A percentile compares a stretch with the other conserved stretches of the same genome.
These are phyloP conservation scores for Angomonas ambiguus DNA, from an alignment of 208 protist species.

Conservation along the genomic window DNA sequence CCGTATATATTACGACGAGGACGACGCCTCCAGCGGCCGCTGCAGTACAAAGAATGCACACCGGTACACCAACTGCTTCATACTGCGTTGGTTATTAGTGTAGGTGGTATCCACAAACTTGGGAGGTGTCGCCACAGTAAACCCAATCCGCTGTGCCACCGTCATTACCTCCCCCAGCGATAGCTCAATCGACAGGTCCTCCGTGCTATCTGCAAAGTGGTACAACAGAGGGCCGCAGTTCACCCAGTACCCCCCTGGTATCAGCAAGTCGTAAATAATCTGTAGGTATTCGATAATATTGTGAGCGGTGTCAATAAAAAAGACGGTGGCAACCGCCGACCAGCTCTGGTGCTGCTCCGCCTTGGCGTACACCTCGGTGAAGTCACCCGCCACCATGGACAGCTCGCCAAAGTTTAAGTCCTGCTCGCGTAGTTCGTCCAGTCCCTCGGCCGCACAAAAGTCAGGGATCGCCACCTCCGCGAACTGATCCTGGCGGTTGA, in stretches of 20 bases:
- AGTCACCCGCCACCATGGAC: slow-evolving; percentile 97
- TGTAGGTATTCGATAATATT: slow-evolving; percentile 96
- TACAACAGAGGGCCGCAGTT: slow-evolving; percentile 96
- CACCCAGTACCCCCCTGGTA: slow-evolving; percentile 93
- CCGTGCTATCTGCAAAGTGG: slow-evolving; percentile 90
- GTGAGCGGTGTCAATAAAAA: slow-evolving; percentile 97
- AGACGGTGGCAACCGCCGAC: slow-evolving; percentile 93
- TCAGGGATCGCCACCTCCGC: slow-evolving; percentile 89
- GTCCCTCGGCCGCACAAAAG: slow-evolving; percentile 73
- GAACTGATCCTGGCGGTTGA: slow-evolving; percentile 86
- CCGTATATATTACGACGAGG: slow-evolving; percentile 12
- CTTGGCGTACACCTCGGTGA: slow-evolving; percentile 94
- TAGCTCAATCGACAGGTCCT: slow-evolving; percentile 89
- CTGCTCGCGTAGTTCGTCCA: slow-evolving; percentile 60
- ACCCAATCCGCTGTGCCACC: slow-evolving; percentile 78
- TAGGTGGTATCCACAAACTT: slow-evolving; percentile 87
- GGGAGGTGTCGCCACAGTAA: slow-evolving; percentile 54
- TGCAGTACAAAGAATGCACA: slow-evolving; percentile 89
- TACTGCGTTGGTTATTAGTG: slow-evolving; percentile 88
- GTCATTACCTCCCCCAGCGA: slow-evolving; percentile 83
- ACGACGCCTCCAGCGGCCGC: slow-evolving; percentile 28
- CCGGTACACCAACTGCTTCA: slow-evolving; percentile 89
- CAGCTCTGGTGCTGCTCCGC: slow-evolving; percentile 74
- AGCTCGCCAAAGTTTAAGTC: slow-evolving; percentile 74
- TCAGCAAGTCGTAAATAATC: slow-evolving; percentile 88